Base-by-base conservation (phyloP, 805 yeast species). In the Pichia paraexigua region DNA sequence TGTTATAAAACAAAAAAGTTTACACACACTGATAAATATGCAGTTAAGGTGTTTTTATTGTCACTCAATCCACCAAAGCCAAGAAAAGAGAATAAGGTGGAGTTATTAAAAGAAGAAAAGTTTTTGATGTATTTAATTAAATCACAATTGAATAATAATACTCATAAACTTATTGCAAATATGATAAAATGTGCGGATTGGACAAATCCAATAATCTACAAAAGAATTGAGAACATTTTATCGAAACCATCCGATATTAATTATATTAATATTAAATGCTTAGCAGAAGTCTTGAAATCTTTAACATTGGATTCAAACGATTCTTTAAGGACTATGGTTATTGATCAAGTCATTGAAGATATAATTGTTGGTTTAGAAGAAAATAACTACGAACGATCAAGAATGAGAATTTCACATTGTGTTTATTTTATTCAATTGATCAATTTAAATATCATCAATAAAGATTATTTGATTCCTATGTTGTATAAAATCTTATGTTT, bases 281-380 rank as follows among this genome's bases (percentile, higher is more conserved):
- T 87, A 49, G 82, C 88, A 0, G 65, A 66, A 37, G 58, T 85
- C 7, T 63, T 86, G 25, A 63, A 64, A 43, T 61, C 59, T 69
- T 85, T 56, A 13, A 45, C 52, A 17, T 27, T 15, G 5, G 41
- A n/a, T 18, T 21, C 39, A 3, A 43, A 46, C 40, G 24, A 50
- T 66, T 70, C 13, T 65, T 75, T 2, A 60, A 60, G 24, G 40
- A 44, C 50, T 11, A 4, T 40, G 15, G 76, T 80, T 1, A 66
- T 87, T 47, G 96, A 91, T 63, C 70, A 76, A 17, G 49, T 84
- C 2, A 56, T 85, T 17, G 96, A 90, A 60, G 71, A 73, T n/a
- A 72, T 86, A 17, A 71, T 75, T 11, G 60, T 80, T 25, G 94
- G 89, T 0, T 66, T 89, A 53, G 96, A 89, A 60, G 57, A 71